Percentiles rank a stretch among this genome's conserved stretches.
These are phyloP conservation scores for Thinopyrum obtusiflorum DNA, from an alignment of 202 grass and related monocot genomes.

Conservation along the genomic window DNA sequence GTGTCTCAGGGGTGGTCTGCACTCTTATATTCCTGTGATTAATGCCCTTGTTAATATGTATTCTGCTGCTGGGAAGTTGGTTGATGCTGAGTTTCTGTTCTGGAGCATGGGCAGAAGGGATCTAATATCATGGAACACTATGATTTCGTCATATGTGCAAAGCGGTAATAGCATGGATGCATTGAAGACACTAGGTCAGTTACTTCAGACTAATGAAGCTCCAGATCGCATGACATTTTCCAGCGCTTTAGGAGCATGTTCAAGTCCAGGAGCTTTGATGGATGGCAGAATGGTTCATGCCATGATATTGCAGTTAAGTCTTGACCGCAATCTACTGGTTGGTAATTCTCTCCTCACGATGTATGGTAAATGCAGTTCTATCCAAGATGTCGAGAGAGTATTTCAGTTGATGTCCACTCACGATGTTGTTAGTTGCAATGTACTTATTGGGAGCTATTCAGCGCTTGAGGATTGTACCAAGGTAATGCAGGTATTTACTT, in stretches of 20 bases:
- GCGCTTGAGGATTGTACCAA: constrained; percentile 37
- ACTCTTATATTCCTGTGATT: constrained; percentile 19
- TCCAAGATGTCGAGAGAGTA: constrained; percentile 51
- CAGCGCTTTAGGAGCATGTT: constrained; percentile 59
- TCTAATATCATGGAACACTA: constrained; percentile 75
- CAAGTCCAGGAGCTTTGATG: constrained; percentile 39
- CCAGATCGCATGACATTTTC: constrained; percentile 66
- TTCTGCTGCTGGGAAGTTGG: constrained; percentile 38
- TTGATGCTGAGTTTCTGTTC: constrained; percentile 55
- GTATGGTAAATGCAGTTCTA: constrained; percentile 66
- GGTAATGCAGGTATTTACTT: constrained; percentile 57
- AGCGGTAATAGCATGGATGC: constrained; percentile 32
- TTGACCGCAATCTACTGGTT: constrained; percentile 51
- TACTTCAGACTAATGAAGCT: constrained; percentile 40
- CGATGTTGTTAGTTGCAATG: constrained; percentile 69
- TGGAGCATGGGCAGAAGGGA: constrained; percentile 56
- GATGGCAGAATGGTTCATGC: constrained; percentile 70
- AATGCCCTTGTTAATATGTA: constrained; percentile 57
- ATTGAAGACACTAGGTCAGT: constrained; percentile 34
- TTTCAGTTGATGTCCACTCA: constrained; percentile 48
- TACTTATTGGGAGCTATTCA: constrained; percentile 62
- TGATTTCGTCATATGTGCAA: constrained; percentile 63
- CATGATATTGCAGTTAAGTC: constrained; percentile 39
- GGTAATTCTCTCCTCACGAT: constrained; percentile 61
- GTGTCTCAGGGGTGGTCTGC: constrained; percentile 31